Base-by-base conservation (phyloP, 225 moss, liverwort and hornwort species). In the Pleurozium schreberi region DNA sequence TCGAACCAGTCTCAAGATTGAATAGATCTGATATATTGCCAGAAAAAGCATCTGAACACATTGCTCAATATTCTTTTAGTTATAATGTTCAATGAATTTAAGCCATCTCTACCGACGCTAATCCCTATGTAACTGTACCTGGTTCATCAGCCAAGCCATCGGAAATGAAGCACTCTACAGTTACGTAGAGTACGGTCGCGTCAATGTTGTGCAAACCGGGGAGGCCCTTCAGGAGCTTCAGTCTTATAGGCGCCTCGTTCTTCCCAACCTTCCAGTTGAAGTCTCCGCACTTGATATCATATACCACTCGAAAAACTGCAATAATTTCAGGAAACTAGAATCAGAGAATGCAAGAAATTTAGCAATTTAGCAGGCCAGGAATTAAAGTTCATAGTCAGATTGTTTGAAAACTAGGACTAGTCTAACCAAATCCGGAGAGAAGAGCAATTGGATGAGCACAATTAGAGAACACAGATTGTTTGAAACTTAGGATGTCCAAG, bases 91-190 rank as follows among this genome's bases (percentile, higher is more conserved):
- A 74, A 74, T 22, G 30, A 64, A 57, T 57, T 8, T 19, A 50
- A 71, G 25, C 8, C 47, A 79, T 45, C 22, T 30, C 27, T 55
- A 18, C 55, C 57, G n/a, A 14, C 6, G 36, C 23, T 63, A 60
- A 79, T 61, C 40, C 71, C 60, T 9, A 17, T 30, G 63, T 38
- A n/a, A 70, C n/a, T 16, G 66, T 86, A 92, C 94, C 92, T 88
- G 89, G 85, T 81, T 27, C 31, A 2, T 92, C 88, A 47, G 85
- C 62, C 47, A 92, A 84, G 52, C 92, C 94, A 61, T 87, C 92
- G 49, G 90, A 90, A 85, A 94, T 63, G 65, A 94, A 90, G 84
- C 91, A 90, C 88, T 94, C 92, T 26, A 94, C 91, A 76, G 93
- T 94, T 45, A 80, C 88, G 73, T 91, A 89, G 31, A 92, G 65